These are phyloP conservation scores for Thielaviopsis musarum DNA, from an alignment of 2,329 filamentous ascomycete species.

Conservation along the genomic window DNA sequence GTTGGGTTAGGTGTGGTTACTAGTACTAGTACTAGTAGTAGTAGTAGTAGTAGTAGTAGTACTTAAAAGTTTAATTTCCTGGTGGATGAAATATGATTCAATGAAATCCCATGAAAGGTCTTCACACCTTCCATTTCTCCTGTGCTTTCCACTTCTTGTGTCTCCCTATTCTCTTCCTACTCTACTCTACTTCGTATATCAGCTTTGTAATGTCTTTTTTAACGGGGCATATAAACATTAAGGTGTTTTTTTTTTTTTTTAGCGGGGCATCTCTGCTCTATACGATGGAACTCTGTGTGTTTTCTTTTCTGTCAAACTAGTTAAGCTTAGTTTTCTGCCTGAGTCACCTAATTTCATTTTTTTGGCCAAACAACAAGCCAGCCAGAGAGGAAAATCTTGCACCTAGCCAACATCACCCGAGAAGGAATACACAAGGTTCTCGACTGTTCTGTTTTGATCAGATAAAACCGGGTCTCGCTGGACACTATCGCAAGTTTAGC, in stretches of 20 bases:
- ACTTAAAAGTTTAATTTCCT: not conserved
- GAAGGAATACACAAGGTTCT: not conserved
- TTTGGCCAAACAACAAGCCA: not conserved
- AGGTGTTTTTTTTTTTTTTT: no score
- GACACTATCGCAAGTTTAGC: not conserved
- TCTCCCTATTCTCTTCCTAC: no score
- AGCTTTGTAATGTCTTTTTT: not conserved
- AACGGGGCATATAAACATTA: no score
- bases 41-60: not conserved
- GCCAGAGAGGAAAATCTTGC: not conserved
- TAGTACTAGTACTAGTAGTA: not conserved
- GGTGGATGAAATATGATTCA: not conserved
- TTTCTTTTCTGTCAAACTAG: no score
- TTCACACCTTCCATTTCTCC: not conserved
- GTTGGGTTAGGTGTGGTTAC: not conserved
- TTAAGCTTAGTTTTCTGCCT: no score
- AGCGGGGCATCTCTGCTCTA: no score
- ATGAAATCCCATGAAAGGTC: slow-evolving; percentile 1
- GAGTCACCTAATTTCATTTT: no score
- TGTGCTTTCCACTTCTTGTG: not conserved
- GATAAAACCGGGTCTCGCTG: not conserved
- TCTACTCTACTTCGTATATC: not conserved
- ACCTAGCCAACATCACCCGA: not conserved
- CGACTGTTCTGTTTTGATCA: not conserved
- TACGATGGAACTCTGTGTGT: no score